phyloP scores from a whole-genome alignment of 345 rosid genomes.

The Euphorbia pulcherrima region DNA sequence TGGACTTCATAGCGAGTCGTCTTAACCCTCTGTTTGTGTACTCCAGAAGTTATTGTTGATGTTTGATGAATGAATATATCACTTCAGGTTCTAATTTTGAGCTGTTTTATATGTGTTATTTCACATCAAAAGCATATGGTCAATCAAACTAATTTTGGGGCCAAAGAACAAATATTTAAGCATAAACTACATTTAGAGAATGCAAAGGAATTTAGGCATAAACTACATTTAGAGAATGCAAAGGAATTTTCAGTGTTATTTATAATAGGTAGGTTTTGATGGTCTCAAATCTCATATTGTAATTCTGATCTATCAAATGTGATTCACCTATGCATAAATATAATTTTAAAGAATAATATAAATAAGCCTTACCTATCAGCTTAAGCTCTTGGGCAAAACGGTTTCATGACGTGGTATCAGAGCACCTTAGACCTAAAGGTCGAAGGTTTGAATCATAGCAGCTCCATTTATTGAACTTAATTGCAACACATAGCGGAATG shows the following conservation, averaged over 20 bases:
- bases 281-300: neutral
- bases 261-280: neutral
- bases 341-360: neutral
- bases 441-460: too few relatives aligned
- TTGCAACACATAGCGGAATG: too few relatives aligned
- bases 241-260: neutral
- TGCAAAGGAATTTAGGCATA: neutral
- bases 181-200: neutral
- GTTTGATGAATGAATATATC: neutral
- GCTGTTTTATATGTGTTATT: neutral
- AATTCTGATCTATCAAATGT: neutral
- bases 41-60: neutral
- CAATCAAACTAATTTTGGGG: neutral
- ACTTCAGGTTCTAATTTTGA: neutral
- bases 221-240: neutral
- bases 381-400: too few relatives aligned
- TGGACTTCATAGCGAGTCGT: neutral
- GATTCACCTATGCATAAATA: neutral
- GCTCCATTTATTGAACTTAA: too few relatives aligned
- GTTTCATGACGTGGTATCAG: too few relatives aligned
- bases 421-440: too few relatives aligned
- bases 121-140: neutral
- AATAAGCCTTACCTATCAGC: too few relatives aligned
- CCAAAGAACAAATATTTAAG: neutral
- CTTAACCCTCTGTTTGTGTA: neutral